Conservation (phyloP, 345 rosid species). For the Acer saccharum region DNA sequence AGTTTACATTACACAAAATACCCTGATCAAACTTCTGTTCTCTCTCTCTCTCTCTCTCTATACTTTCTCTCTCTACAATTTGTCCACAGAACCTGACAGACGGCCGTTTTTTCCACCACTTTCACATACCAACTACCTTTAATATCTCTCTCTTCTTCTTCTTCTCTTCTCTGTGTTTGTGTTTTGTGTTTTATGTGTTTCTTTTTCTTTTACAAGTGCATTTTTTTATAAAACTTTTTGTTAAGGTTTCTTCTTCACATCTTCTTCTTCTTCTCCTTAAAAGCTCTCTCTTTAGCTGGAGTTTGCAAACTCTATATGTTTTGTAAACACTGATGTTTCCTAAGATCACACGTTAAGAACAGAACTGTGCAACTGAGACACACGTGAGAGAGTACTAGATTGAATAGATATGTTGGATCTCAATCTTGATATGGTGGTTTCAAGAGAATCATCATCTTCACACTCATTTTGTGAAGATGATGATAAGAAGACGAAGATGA, state of each 20-base stretch:
- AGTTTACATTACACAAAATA: neutral
- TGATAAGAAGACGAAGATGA: neutral
- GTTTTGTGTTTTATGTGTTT: neutral
- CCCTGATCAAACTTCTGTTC: neutral
- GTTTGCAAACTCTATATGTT: neutral
- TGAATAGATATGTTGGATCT: constrained; percentile 58
- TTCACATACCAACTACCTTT: neutral
- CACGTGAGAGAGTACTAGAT: too few relatives aligned
- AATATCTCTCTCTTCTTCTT: constrained; percentile 1
- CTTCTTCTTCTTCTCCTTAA: neutral
- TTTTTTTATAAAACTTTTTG: neutral
- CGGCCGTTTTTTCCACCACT: neutral
- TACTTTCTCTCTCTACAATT: neutral
- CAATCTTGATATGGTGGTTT: constrained; percentile 48
- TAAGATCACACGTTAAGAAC: neutral
- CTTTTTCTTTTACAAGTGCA: neutral
- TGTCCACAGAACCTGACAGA: constrained; percentile 20
- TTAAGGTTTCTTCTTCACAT: too few relatives aligned
- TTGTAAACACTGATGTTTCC: neutral
- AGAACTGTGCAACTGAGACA: too few relatives aligned
- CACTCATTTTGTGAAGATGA: constrained; percentile 14
- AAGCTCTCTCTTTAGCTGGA: neutral
- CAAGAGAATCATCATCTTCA: constrained; percentile 31
- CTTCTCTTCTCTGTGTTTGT: neutral
- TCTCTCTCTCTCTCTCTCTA: constrained; percentile 17